Conservation (phyloP, 2,329 filamentous ascomycete species). For the Hymenoscyphus linearis region DNA sequence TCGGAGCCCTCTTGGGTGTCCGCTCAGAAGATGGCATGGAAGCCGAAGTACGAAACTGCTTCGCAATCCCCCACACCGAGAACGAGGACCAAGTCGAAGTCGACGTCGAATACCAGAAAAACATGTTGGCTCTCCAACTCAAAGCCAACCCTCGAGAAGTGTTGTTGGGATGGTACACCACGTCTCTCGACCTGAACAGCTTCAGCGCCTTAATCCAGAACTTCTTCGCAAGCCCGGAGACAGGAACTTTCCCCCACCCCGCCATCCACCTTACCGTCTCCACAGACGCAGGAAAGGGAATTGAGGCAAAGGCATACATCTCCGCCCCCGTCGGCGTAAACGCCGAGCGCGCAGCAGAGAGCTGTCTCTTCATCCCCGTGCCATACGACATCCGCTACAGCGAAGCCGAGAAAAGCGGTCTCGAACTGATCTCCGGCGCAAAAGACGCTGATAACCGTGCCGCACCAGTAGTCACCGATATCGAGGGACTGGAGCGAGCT, state of each 20-base stretch:
- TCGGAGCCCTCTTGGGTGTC: slow-evolving; percentile 88
- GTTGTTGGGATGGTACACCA: slow-evolving; percentile 97
- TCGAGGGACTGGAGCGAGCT: slow-evolving; percentile 80
- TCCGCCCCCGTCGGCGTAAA: slow-evolving; percentile 92
- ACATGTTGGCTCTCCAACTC: slow-evolving; percentile 92
- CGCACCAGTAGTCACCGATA: slow-evolving; percentile 73
- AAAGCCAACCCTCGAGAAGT: slow-evolving; percentile 92
- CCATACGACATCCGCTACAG: slow-evolving; percentile 90
- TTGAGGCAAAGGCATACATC: slow-evolving; percentile 91
- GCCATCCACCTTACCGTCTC: slow-evolving; percentile 94
- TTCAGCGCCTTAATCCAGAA: slow-evolving; percentile 99
- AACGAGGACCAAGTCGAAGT: slow-evolving; percentile 98
- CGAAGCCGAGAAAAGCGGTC: slow-evolving; percentile 68
- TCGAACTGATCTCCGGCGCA: slow-evolving; percentile 80
- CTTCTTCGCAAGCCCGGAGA: slow-evolving; percentile 96
- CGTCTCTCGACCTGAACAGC: slow-evolving; percentile 92
- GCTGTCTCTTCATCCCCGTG: slow-evolving; percentile 94
- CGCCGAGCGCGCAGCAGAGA: slow-evolving; percentile 89
- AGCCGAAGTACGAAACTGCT: slow-evolving; percentile 92
- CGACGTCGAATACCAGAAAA: slow-evolving; percentile 99
- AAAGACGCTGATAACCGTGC: slow-evolving; percentile 72
- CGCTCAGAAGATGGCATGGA: slow-evolving; percentile 96
- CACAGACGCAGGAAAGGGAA: slow-evolving; percentile 80
- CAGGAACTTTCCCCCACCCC: slow-evolving; percentile 95
- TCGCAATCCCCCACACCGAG: slow-evolving; percentile 97